A percentile compares a stretch with the other conserved stretches of the same genome.
Evolutionary conservation across 345 rosid genomes (phyloP).

Genomic region (Murraya koenigii): DNA sequence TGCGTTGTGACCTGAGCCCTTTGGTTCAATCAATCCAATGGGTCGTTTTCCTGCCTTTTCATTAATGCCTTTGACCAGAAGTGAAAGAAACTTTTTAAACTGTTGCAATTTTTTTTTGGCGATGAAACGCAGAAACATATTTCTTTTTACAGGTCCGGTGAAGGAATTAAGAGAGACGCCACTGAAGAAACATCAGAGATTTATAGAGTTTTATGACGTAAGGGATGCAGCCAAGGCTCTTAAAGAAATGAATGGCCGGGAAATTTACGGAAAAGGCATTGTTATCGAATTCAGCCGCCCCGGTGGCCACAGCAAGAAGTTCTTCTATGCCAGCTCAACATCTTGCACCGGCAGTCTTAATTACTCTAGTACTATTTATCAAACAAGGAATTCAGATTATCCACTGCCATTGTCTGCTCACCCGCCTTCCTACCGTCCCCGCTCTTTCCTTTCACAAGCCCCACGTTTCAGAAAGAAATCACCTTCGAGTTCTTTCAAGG

Average conservation of each 20-base stretch:
- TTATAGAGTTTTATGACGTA: constrained; percentile 78
- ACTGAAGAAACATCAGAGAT: constrained; percentile 72
- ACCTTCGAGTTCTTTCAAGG: constrained; percentile 1
- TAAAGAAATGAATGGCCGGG: constrained; percentile 63
- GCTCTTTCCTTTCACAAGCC: constrained; percentile 4
- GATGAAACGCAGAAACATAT: neutral
- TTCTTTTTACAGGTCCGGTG: constrained; percentile 47
- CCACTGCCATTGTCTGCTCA: neutral
- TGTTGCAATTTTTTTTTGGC: neutral
- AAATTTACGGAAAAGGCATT: constrained; percentile 52
- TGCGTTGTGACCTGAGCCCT: neutral
- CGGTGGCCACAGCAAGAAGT: constrained; percentile 62
- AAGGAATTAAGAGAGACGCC: constrained; percentile 93
- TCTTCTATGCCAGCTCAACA: constrained; percentile 30
- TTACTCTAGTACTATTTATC: neutral
- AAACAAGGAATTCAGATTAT: constrained; percentile 19
- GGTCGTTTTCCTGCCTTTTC: constrained; percentile 16
- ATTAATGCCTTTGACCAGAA: neutral
- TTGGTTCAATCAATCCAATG: constrained; percentile 7
- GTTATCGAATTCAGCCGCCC: constrained; percentile 84
- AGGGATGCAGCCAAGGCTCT: constrained; percentile 83
- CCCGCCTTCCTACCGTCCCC: constrained; percentile 15
- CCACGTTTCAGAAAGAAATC: constrained; percentile 17
- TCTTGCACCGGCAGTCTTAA: constrained; percentile 3
- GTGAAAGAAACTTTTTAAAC: neutral